Base-by-base conservation (phyloP, 495 filamentous ascomycete species). In the Platismatia glauca region DNA sequence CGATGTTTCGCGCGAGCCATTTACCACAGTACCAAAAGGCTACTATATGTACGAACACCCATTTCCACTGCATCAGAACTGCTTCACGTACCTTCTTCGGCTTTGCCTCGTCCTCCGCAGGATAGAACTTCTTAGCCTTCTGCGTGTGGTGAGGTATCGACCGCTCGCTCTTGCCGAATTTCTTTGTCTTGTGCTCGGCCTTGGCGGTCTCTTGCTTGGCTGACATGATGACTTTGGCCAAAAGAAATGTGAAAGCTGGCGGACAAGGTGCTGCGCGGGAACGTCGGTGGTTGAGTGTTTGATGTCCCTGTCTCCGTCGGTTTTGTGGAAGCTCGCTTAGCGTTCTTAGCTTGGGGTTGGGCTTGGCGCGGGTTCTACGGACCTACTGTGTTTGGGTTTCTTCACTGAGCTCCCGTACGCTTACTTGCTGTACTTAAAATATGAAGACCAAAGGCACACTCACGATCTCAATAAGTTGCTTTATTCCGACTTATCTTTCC, bases 51-150 rank as follows among this genome's bases (percentile, higher is more conserved):
- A 31, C 8, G 33, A 5, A 20, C n/a, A 7, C 12, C 48, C 27
- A 18, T 18, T 18, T 52, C 4, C 27, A 29, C n/a, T 37, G 7
- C 41, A 50, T 9, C 24, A 11, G 7, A 31, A 59, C 34, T 34
- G 59, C 59, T 50, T 53, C 64, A 85, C 85, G 74, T 81, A 99
- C 95, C 87, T 94, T 94, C 84, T 89, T 96, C 65, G 88, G 87
- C 81, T 89, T 82, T 74, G 82, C 73, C 75, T 93, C 88, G 78
- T 97, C 94, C 76, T 96, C 90, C 72, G 91, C 89, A 76, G 95
- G 95, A 79, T 99, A 99, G 90, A 93, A 99, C 82, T 97, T 99
- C 85, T 87, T 84, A 73, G 93, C 94, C 89, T 95, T 95, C 78
- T 94, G 84, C 71, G 85, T 81, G 73, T 82, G 78, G 75, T 85